Conservation (phyloP, 179 eudicot genomes). For the Vitellaria paradoxa region DNA sequence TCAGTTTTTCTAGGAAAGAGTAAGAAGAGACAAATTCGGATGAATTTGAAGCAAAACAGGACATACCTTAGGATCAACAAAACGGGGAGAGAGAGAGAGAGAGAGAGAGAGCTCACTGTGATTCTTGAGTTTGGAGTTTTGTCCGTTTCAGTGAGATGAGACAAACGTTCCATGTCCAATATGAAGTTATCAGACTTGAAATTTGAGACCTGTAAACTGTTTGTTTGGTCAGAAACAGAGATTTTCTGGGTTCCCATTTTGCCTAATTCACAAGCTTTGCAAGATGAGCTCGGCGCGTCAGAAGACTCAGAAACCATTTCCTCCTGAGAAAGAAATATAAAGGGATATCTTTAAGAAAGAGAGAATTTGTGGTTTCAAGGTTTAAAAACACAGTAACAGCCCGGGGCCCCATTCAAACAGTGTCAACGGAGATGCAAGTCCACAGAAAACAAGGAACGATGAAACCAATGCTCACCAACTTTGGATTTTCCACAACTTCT, state of each 20-base stretch:
- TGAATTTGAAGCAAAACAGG: neutral
- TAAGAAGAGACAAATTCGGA: neutral
- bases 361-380: too few relatives aligned
- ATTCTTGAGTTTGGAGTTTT: conserved; percentile 45
- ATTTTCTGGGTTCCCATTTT: conserved; percentile 32
- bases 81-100: too few relatives aligned
- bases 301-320: conserved; percentile 2
- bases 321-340: conserved; percentile 9
- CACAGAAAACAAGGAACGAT: neutral
- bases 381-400: neutral
- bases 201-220: conserved; percentile 29
- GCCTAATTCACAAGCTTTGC: conserved; percentile 22
- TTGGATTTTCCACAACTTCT: conserved; percentile 23
- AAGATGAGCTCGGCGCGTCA: neutral
- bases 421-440: neutral
- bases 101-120: conserved; percentile 39
- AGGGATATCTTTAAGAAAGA: too few relatives aligned
- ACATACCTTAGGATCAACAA: neutral
- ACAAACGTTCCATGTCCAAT: conserved; percentile 58
- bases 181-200: conserved; percentile 50
- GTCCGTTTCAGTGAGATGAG: conserved; percentile 46
- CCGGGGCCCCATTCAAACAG: conserved; percentile 15
- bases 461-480: conserved; percentile 18
- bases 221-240: conserved; percentile 33
- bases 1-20: neutral